A percentile compares a stretch with the other conserved stretches of the same genome.
Evolutionary conservation across 352 stramenopile species (phyloP).

Genomic region (Blastocystis sp.): DNA sequence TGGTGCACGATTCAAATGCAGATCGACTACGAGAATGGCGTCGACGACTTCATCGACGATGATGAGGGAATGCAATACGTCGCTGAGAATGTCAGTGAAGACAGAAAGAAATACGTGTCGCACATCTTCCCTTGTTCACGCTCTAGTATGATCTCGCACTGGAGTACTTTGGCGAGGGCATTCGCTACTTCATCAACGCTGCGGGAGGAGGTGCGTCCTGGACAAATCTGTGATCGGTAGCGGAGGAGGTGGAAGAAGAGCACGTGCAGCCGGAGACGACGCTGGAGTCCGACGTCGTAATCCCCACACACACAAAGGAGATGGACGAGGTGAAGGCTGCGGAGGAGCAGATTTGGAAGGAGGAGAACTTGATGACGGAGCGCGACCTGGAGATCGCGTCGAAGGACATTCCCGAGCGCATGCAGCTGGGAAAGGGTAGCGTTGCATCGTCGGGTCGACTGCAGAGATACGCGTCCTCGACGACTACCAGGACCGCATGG

Average conservation of each 20-base stretch:
- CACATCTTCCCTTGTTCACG: neutral
- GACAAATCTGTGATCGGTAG: neutral
- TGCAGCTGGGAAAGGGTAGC: neutral
- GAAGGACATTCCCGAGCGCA: slow-evolving; percentile 32
- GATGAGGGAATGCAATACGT: slow-evolving; percentile 30
- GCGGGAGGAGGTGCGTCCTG: neutral
- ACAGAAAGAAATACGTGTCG: neutral
- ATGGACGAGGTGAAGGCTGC: neutral
- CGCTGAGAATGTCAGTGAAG: slow-evolving; percentile 27
- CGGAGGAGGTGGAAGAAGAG: slow-evolving; percentile 28
- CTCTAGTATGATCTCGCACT: slow-evolving; percentile 27
- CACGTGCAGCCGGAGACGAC: neutral
- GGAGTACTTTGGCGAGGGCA: slow-evolving; percentile 46
- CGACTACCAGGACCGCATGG: neutral
- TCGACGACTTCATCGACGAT: slow-evolving; percentile 47
- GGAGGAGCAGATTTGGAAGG: slow-evolving; percentile 21
- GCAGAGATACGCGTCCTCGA: slow-evolving; percentile 1
- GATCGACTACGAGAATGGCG: slow-evolving; percentile 40
- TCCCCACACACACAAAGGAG: neutral
- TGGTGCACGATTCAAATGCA: neutral
- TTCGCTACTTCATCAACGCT: slow-evolving; percentile 45
- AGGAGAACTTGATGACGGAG: slow-evolving; percentile 44
- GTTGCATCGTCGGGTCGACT: neutral
- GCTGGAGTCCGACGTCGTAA: neutral
- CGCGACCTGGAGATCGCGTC: slow-evolving; percentile 6